Base-by-base conservation (phyloP, 164 flowering plant species). In the Liquidambar formosana region DNA sequence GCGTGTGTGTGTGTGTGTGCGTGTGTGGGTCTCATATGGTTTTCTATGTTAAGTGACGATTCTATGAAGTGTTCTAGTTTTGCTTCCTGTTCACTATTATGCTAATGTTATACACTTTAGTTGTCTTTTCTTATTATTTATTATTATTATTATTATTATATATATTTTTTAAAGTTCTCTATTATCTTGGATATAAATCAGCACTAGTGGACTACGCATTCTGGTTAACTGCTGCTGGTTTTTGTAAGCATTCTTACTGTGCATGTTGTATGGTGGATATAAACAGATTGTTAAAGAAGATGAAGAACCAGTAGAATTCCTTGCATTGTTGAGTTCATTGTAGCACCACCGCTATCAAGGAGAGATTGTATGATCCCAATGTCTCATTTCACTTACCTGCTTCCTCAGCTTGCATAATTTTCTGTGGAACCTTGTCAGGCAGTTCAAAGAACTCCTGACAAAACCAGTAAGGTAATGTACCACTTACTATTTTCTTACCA, bases 291-390 rank as follows among this genome's bases (percentile, higher is more conserved):
- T 87, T 33, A 83, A 60, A 72, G 82, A 85, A 75, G 79, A 66
- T 54, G 79, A 85, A 71, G 89, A 85, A 57, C 80, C 86, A 45
- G 67, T 22, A 14, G 91, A 85, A 43, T 79, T 87, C 68, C 78
- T 73, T 57, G 76, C 77, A 27, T 18, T 72, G 41, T 67, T 85
- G 66, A 77, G 75, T 56, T 65, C 63, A 16, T 71, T 78, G 80
- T 77, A 73, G 80, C 68, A 61, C 58, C 47, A 18, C 46, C 28
- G 38, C 15, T 12, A 11, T 21, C 27, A 15, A 13, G 22, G 19
- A 16, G 46, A 62, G 58, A 22, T 45, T 66, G 16, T 41, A 33
- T 51, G n/a, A 46, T 23, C 57, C 5, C 5, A 54, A 16, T 70
- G 9, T 53, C 71, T 57, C 52, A 27, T 27, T 49, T 44, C 52